phyloP scores from a whole-genome alignment of 148 eudicot genomes.

The Chenopodium quinoa region DNA sequence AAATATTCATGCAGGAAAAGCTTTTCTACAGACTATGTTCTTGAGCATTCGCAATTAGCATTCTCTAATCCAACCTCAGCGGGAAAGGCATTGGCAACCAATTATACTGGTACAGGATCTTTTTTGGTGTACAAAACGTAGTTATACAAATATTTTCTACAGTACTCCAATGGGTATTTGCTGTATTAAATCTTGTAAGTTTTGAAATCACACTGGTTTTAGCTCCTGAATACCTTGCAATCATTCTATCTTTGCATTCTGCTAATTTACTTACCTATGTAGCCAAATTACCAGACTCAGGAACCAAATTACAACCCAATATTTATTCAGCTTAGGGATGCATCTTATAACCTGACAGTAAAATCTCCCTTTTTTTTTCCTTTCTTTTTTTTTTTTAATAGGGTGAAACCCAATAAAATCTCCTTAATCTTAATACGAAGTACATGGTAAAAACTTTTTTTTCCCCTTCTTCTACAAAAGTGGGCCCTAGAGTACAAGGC shows the following conservation, averaged over 20 bases:
- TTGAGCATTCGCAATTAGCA: conserved; percentile 44
- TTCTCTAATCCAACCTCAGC: conserved; percentile 61
- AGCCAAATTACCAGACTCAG: neutral
- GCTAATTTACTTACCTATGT: no score
- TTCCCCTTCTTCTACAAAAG: no score
- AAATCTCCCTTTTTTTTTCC: no score
- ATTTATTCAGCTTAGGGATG: no score
- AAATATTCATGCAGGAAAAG: conserved; percentile 44
- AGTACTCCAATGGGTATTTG: neutral
- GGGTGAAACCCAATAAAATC: no score
- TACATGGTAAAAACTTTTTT: no score
- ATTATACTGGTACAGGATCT: conserved; percentile 38
- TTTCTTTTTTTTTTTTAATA: no score
- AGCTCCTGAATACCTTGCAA: neutral
- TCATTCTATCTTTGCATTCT: no score
- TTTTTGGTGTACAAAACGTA: conserved; percentile 54
- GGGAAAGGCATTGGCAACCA: conserved; percentile 49
- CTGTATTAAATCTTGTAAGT: neutral
- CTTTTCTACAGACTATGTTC: conserved; percentile 30
- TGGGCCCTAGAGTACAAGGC: neutral
- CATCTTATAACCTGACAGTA: no score
- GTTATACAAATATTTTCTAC: neutral
- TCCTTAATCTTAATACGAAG: no score
- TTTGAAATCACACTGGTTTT: neutral
- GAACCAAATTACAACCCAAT: neutral